These are phyloP conservation scores for Xylaria sp. DNA, from an alignment of 2,329 filamentous ascomycete genomes.

Conservation along the genomic window DNA sequence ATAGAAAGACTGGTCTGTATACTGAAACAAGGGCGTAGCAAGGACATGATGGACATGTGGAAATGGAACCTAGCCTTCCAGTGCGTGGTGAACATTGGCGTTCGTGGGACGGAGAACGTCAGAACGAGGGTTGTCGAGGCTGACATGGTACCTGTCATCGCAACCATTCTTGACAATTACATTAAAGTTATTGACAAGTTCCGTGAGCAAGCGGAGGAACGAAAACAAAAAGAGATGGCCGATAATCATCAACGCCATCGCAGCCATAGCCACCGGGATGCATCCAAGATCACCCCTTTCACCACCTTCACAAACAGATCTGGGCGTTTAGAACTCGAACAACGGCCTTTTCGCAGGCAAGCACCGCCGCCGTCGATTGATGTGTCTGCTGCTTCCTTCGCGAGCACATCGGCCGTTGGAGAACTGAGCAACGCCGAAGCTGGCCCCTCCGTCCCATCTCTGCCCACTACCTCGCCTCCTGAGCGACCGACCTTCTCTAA, in stretches of 20 bases:
- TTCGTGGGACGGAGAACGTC: conserved; percentile 93
- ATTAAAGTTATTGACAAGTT: conserved; percentile 95
- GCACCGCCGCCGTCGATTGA: conserved; percentile 87
- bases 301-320: conserved; percentile 66
- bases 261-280: conserved; percentile 61
- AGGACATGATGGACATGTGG: conserved; percentile 99
- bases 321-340: conserved; percentile 66
- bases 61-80: conserved; percentile 99
- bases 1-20: conserved; percentile 98
- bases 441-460: conserved; percentile 69
- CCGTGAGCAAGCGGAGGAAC: conserved; percentile 85
- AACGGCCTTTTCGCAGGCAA: conserved; percentile 76
- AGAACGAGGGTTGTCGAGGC: conserved; percentile 96
- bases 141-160: conserved; percentile 98
- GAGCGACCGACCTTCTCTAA: conserved; percentile 73
- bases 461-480: conserved; percentile 75
- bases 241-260: conserved; percentile 64
- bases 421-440: conserved; percentile 62
- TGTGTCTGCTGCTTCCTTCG: conserved; percentile 69
- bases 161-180: conserved; percentile 98
- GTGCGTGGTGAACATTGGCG: conserved; percentile 98
- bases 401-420: conserved; percentile 56
- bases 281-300: conserved; percentile 63
- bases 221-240: conserved; percentile 75
- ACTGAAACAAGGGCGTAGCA: conserved; percentile 95